Evolutionary conservation across 1,139 yeast genomes (phyloP), one percentile per base, ranked within the genome.

Genomic region (Suhomyces bolitotheri): DNA sequence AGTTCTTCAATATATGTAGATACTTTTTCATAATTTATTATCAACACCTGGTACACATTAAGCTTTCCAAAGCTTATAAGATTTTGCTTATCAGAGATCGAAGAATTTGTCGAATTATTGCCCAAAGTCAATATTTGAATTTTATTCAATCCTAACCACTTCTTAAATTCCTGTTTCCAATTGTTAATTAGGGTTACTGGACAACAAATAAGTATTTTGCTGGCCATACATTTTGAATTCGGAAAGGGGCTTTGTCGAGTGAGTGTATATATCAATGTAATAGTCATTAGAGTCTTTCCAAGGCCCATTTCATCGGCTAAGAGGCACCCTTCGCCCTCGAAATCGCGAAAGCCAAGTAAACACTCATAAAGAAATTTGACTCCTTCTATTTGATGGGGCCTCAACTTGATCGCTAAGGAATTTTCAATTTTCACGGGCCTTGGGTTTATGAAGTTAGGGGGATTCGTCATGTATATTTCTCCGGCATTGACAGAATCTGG

Each of bases 281-380:
- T 90, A 0, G 97, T 80, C 77, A 83, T 89, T 23, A 92, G 61
- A 0, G 97, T 90, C 54, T 92, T 92, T 0, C 99, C 99, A 16
- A 92, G 66, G 0, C 98, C 98, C 98, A 92, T 92, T 53, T 92
- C 97, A 58, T 92, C 98, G 0, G 98, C 98, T 32, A 92, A 60
- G 6, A 92, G 63, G 2, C 94, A 92, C 0, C 98, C 97, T 31
- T 64, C 55, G 0, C 67, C 61, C 25, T 56, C 62, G 23, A 48
- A 46, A 2, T 82, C 86, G n/a, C 63, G 56, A 20, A 60, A 59
- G 0, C 95, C 95, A 81, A 84, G 77, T 2, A 89, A 72, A 49
- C 96, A 87, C 38, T 85, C 85, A 51, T 88, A 87, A 49, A 92
- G 64, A 51, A 92, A 92, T 34, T 60, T 58, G 0, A 90, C 85